phyloP scores from a whole-genome alignment of 108 stramenopile species.

The Chaetoceros muelleri region DNA sequence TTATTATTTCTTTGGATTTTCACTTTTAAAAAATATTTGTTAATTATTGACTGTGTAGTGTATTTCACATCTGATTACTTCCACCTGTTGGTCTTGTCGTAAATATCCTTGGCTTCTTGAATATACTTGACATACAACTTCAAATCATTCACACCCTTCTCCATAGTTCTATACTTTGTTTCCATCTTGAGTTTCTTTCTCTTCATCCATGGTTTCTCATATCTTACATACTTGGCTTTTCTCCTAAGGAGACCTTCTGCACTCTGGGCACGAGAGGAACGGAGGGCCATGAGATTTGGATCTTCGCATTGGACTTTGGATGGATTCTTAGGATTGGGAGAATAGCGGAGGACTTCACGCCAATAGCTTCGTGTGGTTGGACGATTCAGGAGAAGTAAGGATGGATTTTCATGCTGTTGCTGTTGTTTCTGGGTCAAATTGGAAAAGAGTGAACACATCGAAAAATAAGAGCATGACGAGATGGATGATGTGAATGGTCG shows the following conservation, averaged over 20 bases:
- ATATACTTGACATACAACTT: not conserved
- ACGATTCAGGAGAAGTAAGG: not conserved
- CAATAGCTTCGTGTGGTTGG: not conserved
- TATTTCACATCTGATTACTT: too few species aligned
- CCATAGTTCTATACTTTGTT: not conserved
- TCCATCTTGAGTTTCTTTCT: not conserved
- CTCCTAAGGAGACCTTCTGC: not conserved
- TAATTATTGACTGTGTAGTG: too few species aligned
- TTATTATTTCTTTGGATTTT: too few species aligned
- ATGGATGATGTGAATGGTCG: too few species aligned
- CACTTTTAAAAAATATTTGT: too few species aligned
- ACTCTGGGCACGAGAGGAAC: not conserved
- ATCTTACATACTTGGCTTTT: not conserved
- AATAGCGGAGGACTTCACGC: not conserved
- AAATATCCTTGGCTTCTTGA: not conserved
- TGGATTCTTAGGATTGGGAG: not conserved
- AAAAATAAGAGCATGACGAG: too few species aligned
- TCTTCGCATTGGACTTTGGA: not conserved
- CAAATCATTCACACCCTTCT: not conserved
- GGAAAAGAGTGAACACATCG: too few species aligned
- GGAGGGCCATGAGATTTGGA: not conserved
- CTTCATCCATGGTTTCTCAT: constrained; percentile 5
- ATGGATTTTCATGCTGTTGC: too few species aligned
- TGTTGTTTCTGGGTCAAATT: too few species aligned
- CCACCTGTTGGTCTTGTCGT: too few species aligned